Evolutionary conservation across 2,329 filamentous ascomycete genomes (phyloP).

Genomic region (Pyrenophora tritici-repentis): DNA sequence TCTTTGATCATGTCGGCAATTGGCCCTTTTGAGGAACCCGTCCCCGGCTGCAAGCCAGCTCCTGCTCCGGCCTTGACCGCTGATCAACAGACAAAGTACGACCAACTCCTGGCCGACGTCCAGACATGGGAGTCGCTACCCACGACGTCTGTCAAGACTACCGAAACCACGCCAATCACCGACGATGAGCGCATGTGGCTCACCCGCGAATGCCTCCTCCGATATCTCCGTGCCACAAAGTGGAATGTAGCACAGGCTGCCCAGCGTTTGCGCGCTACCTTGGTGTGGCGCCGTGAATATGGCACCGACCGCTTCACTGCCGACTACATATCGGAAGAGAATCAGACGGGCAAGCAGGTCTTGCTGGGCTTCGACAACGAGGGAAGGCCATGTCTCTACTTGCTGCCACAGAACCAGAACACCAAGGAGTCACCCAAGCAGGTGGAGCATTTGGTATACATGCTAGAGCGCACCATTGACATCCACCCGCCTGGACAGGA

Average conservation of each 20-base stretch:
- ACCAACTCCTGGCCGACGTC: conserved; percentile 71
- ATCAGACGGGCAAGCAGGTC: conserved; percentile 95
- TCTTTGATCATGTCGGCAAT: conserved; percentile 33
- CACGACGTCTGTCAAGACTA: conserved; percentile 63
- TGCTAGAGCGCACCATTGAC: conserved; percentile 89
- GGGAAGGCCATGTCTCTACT: conserved; percentile 85
- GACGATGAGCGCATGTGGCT: conserved; percentile 88
- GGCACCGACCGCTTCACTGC: conserved; percentile 74
- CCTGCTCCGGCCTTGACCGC: conserved; percentile 66
- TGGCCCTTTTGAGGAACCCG: conserved; percentile 41
- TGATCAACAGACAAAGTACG: conserved; percentile 84
- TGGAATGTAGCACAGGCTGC: conserved; percentile 76
- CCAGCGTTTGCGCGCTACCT: conserved; percentile 77
- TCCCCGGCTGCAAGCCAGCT: conserved; percentile 61
- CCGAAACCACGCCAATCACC: conserved; percentile 66
- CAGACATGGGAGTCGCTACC: conserved; percentile 73
- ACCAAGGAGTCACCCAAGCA: conserved; percentile 84
- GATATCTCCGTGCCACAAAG: conserved; percentile 92
- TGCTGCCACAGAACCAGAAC: conserved; percentile 90
- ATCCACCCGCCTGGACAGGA: conserved; percentile 87
- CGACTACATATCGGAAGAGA: conserved; percentile 90
- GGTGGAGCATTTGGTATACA: conserved; percentile 92
- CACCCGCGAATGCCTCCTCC: conserved; percentile 86
- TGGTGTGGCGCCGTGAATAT: conserved; percentile 90
- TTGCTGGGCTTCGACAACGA: conserved; percentile 85